Evolutionary conservation across 169 alveolate species (phyloP).

Genomic region (Plasmodium coatneyi): DNA sequence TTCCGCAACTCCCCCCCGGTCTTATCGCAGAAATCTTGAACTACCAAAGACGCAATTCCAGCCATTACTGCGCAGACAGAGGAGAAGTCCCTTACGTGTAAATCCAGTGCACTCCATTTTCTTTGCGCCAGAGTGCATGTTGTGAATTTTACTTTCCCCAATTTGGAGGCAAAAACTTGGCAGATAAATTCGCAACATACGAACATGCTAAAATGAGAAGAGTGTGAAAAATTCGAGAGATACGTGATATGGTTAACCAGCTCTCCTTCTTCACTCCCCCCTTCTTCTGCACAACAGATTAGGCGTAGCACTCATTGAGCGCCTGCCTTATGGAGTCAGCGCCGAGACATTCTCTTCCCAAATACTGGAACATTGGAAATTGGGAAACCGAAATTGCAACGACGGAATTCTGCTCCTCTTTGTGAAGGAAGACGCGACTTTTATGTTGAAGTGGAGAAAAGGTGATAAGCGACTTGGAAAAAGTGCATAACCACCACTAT

Average conservation of each 20-base stretch:
- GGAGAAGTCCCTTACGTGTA: slow-evolving; percentile 71
- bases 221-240: neutral
- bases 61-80: slow-evolving; percentile 36
- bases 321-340: slow-evolving; percentile 63
- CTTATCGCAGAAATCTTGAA: slow-evolving; percentile 42
- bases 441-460: slow-evolving; percentile 62
- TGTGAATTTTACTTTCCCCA: neutral
- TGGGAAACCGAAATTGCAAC: slow-evolving; percentile 39
- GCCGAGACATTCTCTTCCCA: slow-evolving; percentile 57
- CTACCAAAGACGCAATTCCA: slow-evolving; percentile 54
- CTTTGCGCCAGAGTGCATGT: neutral
- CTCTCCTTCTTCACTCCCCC: neutral
- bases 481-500: neutral
- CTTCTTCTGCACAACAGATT: slow-evolving; percentile 1
- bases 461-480: slow-evolving; percentile 6
- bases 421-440: slow-evolving; percentile 55
- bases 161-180: neutral
- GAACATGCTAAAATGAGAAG: neutral
- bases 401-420: slow-evolving; percentile 69
- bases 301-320: slow-evolving; percentile 60
- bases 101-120: neutral
- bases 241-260: neutral
- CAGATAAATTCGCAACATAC: neutral
- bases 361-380: slow-evolving; percentile 64
- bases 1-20: neutral